Conservation (phyloP, 371 early-diverging fungal species). For the Mucor saturninus region DNA sequence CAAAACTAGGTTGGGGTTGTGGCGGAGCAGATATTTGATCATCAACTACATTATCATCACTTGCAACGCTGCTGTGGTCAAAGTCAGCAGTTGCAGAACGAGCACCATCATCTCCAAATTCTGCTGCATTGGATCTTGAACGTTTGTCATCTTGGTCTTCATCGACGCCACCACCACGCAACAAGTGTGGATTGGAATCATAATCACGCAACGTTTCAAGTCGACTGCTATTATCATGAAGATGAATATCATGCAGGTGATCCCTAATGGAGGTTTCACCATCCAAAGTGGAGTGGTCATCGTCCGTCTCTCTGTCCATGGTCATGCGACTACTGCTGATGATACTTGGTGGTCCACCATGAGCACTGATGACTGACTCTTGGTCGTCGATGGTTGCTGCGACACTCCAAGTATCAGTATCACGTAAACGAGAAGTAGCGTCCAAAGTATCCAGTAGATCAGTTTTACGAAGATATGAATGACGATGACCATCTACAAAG, state of each 20-base stretch:
- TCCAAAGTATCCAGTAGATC: slow-evolving; percentile 56
- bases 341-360: slow-evolving; percentile 41
- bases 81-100: slow-evolving; percentile 50
- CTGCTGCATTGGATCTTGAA: slow-evolving; percentile 54
- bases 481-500: slow-evolving; percentile 38
- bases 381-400: slow-evolving; percentile 60
- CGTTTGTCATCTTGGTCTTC: slow-evolving; percentile 50
- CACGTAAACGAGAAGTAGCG: slow-evolving; percentile 30
- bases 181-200: slow-evolving; percentile 7
- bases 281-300: slow-evolving; percentile 37
- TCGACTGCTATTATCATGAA: slow-evolving; percentile 5
- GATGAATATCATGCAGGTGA: slow-evolving; percentile 21
- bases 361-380: slow-evolving; percentile 53
- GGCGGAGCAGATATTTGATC: slow-evolving; percentile 57
- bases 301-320: slow-evolving; percentile 31
- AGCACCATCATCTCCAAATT: slow-evolving; percentile 57
- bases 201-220: slow-evolving; percentile 26
- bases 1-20: slow-evolving; percentile 59
- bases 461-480: slow-evolving; percentile 53
- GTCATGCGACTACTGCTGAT: slow-evolving; percentile 29
- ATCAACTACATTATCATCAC: slow-evolving; percentile 46
- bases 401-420: slow-evolving; percentile 58
- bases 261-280: slow-evolving; percentile 30
- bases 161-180: slow-evolving; percentile 17
- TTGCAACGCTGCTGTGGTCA: slow-evolving; percentile 38